Evolutionary conservation across 176 grass and related monocot genomes (phyloP), one percentile per base, ranked within the genome.

Genomic region (Microstegium vimineum): DNA sequence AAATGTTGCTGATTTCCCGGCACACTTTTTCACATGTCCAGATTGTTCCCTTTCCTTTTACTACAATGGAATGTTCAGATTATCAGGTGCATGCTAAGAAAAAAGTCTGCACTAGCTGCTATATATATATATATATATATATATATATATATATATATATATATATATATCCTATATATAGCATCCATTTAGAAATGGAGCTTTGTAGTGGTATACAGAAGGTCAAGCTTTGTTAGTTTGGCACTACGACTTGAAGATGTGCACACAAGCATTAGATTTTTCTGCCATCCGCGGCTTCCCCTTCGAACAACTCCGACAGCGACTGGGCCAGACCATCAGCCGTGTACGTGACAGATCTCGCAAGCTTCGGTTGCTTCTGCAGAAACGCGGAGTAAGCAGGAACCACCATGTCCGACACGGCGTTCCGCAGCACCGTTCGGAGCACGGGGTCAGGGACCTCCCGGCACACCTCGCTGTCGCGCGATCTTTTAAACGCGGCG

Each of bases 301-400:
- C 73, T 83, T 83, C 74, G 3, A 83, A 88, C 74, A 88, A 34
- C 14, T 78, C 66, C 9, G 54, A 77, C 16, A 83, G 3, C 14
- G 12, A 60, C 1, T 35, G 35, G 3, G 15, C n/a, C 47, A 84
- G 26, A 38, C 66, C 14, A 13, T 67, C 47, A 8, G 36, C 16
- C 5, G 47, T 47, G 61, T 74, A 37, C 37, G 7, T 62, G 46
- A 37, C 28, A 6, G 38, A 40, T 9, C n/a, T 40, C 18, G 4
- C 28, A 47, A 83, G 74, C 69, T 36, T 31, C 2, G 81, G 69
- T 11, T 84, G 34, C 60, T 68, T 66, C 15, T 65, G 22, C 34
- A 79, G 16, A 12, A 56, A 73, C 22, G 35, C 45, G 7, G 6
- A 38, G 79, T 89, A 84, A 35, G 46, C 81, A 11, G 59, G 57